Base-by-base conservation (phyloP, 2,329 filamentous ascomycete species). In the Colletotrichum plurivorum region DNA sequence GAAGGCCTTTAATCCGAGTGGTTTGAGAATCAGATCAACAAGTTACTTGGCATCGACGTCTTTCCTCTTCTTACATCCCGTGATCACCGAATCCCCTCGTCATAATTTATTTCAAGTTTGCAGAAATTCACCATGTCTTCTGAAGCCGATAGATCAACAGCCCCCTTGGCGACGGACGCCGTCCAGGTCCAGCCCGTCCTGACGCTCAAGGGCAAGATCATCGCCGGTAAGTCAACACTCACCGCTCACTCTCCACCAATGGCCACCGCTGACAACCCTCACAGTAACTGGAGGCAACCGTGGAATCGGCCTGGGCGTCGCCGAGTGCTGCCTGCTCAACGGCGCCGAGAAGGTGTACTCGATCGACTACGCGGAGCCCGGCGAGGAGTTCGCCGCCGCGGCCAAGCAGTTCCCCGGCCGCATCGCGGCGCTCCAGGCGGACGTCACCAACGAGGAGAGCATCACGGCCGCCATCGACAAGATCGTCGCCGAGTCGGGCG, bases 321-420 rank as follows among this genome's bases (percentile, higher is more conserved):
- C 83, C n/a, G 80, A 85, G 71, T 80, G 82, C 61, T 84, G 82
- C 70, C 77, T 85, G 8, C 81, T 79, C 71, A 85, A 85, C 73
- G 74, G 74, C 5, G 83, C 83, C 20, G 77, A 75, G 51, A 73
- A 70, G 39, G 76, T 85, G 7, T 68, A 86, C 85, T 73, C 69
- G 18, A 71, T 77, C 15, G 76, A 77, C 70, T 69, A 76, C 39
- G 75, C 74, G 3, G 72, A 75, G 51, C 76, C 76, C 2, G 72
- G 60, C 5, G 72, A 76, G 15, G 62, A 67, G 25, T 77, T 76
- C 55, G 63, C 64, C 2, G 70, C 56, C 5, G 63, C 63, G n/a
- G 39, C 64, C 3, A 67, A 68, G 36, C 67, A 64, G 25, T 84
- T 79, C 63, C 83, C 83, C 0, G 77, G 76, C 12, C 77, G 79